Base-by-base conservation (phyloP, 2,329 filamentous ascomycete genomes). In the Apiospora phragmitis region DNA sequence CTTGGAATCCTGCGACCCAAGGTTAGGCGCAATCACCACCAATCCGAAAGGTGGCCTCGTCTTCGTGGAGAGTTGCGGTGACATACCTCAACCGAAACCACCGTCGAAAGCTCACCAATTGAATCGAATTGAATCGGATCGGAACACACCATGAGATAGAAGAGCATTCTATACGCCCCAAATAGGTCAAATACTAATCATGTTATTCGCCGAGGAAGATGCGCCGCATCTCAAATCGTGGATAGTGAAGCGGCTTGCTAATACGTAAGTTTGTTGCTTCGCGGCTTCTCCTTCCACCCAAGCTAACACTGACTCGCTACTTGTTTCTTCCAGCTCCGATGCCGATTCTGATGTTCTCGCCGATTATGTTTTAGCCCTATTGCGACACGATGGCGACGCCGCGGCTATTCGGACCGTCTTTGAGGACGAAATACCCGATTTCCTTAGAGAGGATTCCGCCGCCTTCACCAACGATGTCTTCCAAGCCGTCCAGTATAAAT, bases 271-370 rank as follows among this genome's bases (percentile, higher is more conserved):
- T 71, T 55, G 65, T 51, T 45, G 18, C 35, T 9, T 49, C 6
- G 5, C 32, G 9, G 24, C 62, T 55, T 70, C 42, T 68, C 51
- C 69, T 4, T 43, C 26, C 35, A 16, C 18, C 14, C 32, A 18
- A 45, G 68, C 49, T 73, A 12, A 72, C 65, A 55, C 69, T 72
- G 32, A 71, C 42, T 11, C 9, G 26, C 47, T 18, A 45, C 59
- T 65, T 26, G 32, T 70, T 29, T 65, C n/a, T 42, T 66, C 38
- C 73, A 94, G 92, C 69, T 93, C 92, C 38, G 93, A 95, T 77
- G 93, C 92, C 68, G 93, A 96, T 79, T 89, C 91, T 42, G 93
- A 94, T 77, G 92, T 95, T 6, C 89, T 96, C 3, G 93, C 93
- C 65, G 93, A 96, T 76, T 96, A 95, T 79, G 91, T 95, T n/a